These are phyloP conservation scores for Tetrapisispora taiwanensis DNA, from an alignment of 805 yeast genomes.

Conservation along the genomic window DNA sequence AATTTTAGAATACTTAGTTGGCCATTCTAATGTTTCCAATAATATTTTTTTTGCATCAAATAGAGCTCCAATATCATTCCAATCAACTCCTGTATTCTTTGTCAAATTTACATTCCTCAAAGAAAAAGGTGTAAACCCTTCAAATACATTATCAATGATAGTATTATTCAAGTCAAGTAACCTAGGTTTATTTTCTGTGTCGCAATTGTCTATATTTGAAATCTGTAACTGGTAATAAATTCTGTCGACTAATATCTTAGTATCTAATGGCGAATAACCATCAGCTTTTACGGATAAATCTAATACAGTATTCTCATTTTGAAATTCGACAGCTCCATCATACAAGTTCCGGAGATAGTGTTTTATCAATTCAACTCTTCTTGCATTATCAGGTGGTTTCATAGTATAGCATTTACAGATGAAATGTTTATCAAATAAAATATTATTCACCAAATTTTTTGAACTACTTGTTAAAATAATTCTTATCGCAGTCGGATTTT, in stretches of 20 bases:
- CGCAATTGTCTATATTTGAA: neutral
- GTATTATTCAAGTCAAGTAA: constrained; percentile 13
- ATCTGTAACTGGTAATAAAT: constrained; percentile 41
- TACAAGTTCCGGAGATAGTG: constrained; percentile 31
- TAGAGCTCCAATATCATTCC: constrained; percentile 90
- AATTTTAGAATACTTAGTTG: constrained; percentile 92
- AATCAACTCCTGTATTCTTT: constrained; percentile 46
- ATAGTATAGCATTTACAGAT: constrained; percentile 53
- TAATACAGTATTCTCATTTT: constrained; percentile 35
- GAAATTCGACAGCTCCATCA: constrained; percentile 22
- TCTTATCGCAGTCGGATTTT: constrained; percentile 36
- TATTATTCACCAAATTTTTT: constrained; percentile 52
- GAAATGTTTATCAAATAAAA: constrained; percentile 57
- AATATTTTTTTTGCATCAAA: constrained; percentile 62
- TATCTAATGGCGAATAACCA: constrained; percentile 80
- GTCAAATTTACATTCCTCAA: constrained; percentile 80
- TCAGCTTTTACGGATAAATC: constrained; percentile 66
- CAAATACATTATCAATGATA: constrained; percentile 47
- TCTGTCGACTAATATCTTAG: constrained; percentile 62
- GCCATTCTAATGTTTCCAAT: constrained; percentile 92
- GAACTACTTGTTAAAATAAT: constrained; percentile 55
- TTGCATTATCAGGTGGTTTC: constrained; percentile 57
- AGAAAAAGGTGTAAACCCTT: constrained; percentile 68
- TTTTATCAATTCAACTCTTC: constrained; percentile 40
- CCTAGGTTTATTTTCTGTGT: neutral